phyloP scores from a whole-genome alignment of 2,329 filamentous ascomycete species.

The Colletotrichum liriopes region DNA sequence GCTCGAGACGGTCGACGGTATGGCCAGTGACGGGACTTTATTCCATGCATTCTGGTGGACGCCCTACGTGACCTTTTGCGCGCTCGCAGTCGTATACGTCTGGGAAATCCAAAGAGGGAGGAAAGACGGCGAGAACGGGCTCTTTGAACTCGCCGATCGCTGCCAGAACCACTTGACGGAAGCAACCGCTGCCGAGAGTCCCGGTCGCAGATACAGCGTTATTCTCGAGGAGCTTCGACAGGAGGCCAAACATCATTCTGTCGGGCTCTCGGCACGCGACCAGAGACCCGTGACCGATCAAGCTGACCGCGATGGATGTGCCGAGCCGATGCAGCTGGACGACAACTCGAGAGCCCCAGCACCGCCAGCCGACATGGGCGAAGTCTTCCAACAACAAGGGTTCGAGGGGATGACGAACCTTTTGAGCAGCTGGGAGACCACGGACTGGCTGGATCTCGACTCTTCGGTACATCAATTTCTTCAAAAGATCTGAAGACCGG shows the following conservation, averaged over 20 bases:
- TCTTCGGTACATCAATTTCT: conserved; percentile 46
- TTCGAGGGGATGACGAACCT: conserved; percentile 41
- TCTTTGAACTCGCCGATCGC: conserved; percentile 52
- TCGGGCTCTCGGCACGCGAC: conserved; percentile 7
- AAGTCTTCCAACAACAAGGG: conserved; percentile 30
- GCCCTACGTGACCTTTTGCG: conserved; percentile 69
- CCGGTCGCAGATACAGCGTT: conserved; percentile 64
- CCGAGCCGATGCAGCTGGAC: conserved; percentile 18
- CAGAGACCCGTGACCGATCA: background rate
- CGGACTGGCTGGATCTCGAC: conserved; percentile 51
- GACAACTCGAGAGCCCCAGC: conserved; percentile 14
- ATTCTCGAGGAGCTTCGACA: conserved; percentile 67
- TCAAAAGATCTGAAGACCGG: background rate
- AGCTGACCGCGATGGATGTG: conserved; percentile 1
- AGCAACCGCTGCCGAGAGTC: conserved; percentile 57
- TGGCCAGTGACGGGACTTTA: conserved; percentile 52
- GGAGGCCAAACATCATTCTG: conserved; percentile 49
- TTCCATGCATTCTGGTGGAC: conserved; percentile 67
- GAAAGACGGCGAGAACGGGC: conserved; percentile 27
- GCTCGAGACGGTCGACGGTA: conserved; percentile 60
- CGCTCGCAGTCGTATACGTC: conserved; percentile 68
- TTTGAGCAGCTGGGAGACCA: conserved; percentile 49
- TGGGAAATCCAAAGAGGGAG: conserved; percentile 57
- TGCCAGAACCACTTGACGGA: conserved; percentile 62
- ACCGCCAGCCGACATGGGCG: conserved; percentile 32